Evolutionary conservation across 2,329 filamentous ascomycete genomes (phyloP), one percentile per base, ranked within the genome.

Genomic region (Cladophialophora chaetospira): DNA sequence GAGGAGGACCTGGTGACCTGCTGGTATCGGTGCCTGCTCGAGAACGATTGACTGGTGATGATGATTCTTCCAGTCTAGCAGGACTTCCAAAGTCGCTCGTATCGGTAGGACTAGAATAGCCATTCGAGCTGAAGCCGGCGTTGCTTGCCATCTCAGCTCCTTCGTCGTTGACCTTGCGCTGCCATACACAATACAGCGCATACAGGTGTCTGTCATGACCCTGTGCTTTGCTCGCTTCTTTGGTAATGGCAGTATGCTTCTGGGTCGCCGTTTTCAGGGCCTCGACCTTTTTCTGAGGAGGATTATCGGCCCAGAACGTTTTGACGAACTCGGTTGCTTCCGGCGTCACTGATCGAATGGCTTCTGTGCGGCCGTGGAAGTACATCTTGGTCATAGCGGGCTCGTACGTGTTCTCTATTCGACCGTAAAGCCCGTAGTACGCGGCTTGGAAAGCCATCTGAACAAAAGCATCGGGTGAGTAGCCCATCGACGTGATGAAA

Each of bases 391-490:
- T 99, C 94, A 99, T 97, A 38, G 94, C 93, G 5, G 94, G 94
- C 73, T 99, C 94, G 71, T 99, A 99, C 0, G 92, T 94, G 70
- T 91, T 96, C 72, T 97, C 94, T 1, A 96, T 85, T 3, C 91
- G 86, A 2, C 94, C 94, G 67, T 97, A 99, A 5, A 99, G 81
- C 1, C 94, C 94, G 68, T 97, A 99, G 77, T 99, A 97, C 1
- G 94, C 93, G 3, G 93, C 93, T 72, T 99, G 94, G 77, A 97
- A 97, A 0, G 94, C 94, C 93, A 99, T 97, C 73, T 99, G 94
- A 17, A 99, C 89, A 70, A 96, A 99, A 0, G 94, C 94, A 71
- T 97, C 94, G 0, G 94, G 93, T 0, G 93, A 97, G 74, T 97
- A 95, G 5, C 93, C 93, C 87, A 95, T 95, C 0, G 88, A 91